These are phyloP conservation scores for Millerozyma acaciae DNA, from an alignment of 805 yeast species.

Conservation along the genomic window DNA sequence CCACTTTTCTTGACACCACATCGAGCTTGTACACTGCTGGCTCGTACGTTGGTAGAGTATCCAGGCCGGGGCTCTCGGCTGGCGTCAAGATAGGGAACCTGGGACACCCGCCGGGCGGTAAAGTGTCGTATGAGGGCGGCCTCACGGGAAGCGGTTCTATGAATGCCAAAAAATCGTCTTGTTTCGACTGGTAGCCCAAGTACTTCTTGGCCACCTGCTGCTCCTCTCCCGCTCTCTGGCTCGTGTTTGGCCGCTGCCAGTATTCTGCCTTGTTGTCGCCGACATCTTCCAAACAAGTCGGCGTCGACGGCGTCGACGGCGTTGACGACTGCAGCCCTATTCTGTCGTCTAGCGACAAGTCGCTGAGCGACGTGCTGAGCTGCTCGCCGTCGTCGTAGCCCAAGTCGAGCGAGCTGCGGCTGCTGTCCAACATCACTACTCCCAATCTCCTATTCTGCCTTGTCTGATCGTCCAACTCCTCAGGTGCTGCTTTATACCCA, in stretches of 20 bases:
- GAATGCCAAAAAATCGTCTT: constrained; percentile 24
- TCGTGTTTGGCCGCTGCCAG: background rate
- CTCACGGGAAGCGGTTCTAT: constrained; percentile 37
- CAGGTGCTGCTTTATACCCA: too few relatives aligned
- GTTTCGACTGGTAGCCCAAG: constrained; percentile 5
- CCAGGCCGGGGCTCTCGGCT: constrained; percentile 19
- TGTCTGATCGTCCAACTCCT: too few relatives aligned
- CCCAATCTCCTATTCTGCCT: too few relatives aligned
- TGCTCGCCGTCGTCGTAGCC: constrained; percentile 1
- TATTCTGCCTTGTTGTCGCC: too few relatives aligned
- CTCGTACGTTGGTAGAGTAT: constrained; percentile 56
- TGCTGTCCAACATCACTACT: too few relatives aligned
- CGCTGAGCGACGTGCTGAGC: constrained; percentile 2
- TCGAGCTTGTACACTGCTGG: constrained; percentile 66
- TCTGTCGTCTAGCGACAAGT: constrained; percentile 3
- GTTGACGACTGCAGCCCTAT: constrained; percentile 1
- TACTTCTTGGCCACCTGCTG: background rate
- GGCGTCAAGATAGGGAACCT: constrained; percentile 24
- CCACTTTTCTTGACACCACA: constrained; percentile 59
- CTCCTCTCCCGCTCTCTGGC: too few relatives aligned
- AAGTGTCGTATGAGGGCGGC: constrained; percentile 33
- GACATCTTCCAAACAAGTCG: constrained; percentile 1
- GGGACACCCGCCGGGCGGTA: constrained; percentile 46
- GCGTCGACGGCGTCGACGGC: constrained; percentile 1
- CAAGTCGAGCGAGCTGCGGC: background rate